phyloP scores from a whole-genome alignment of 768 basidiomycete genomes.

The Amyloporia xantha region DNA sequence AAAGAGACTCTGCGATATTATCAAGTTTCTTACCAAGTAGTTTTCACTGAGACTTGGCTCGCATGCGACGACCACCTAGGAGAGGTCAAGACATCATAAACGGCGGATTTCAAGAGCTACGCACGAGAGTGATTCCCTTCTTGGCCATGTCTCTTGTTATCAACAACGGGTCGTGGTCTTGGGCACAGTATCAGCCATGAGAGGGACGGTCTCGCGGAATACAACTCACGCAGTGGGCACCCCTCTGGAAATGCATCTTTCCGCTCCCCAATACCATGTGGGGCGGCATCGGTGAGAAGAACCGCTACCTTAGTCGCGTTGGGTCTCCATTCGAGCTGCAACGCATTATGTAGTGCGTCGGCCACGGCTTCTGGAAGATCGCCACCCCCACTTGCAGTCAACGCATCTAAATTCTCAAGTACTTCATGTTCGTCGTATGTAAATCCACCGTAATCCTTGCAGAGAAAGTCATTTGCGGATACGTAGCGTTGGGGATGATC shows the following conservation, averaged over 20 bases:
- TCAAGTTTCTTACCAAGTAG: constrained; percentile 58
- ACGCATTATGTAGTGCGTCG: constrained; percentile 78
- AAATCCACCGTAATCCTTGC: too few species aligned
- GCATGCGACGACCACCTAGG: constrained; percentile 97
- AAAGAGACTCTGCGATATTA: not conserved
- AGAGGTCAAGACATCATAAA: constrained; percentile 4
- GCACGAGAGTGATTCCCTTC: constrained; percentile 83
- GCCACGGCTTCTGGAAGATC: constrained; percentile 98
- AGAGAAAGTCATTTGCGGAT: constrained; percentile 82
- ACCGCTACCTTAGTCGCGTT: constrained; percentile 93
- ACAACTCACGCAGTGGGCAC: constrained; percentile 18
- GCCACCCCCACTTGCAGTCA: constrained; percentile 87
- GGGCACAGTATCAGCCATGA: constrained; percentile 50
- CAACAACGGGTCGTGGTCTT: constrained; percentile 87
- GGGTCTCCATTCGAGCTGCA: constrained; percentile 88
- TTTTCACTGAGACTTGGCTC: constrained; percentile 94
- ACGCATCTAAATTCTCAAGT: constrained; percentile 70
- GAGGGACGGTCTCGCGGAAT: constrained; percentile 5
- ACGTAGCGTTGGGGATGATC: constrained; percentile 96
- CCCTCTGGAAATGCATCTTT: too few species aligned
- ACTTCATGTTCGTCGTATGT: constrained; percentile 86
- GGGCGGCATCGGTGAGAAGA: constrained; percentile 94
- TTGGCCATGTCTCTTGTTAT: constrained; percentile 89
- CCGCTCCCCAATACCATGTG: constrained; percentile 95
- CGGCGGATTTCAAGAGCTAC: constrained; percentile 21